Evolutionary conservation across 2,329 filamentous ascomycete genomes (phyloP).

Genomic region (Tolypocladium inflatum): DNA sequence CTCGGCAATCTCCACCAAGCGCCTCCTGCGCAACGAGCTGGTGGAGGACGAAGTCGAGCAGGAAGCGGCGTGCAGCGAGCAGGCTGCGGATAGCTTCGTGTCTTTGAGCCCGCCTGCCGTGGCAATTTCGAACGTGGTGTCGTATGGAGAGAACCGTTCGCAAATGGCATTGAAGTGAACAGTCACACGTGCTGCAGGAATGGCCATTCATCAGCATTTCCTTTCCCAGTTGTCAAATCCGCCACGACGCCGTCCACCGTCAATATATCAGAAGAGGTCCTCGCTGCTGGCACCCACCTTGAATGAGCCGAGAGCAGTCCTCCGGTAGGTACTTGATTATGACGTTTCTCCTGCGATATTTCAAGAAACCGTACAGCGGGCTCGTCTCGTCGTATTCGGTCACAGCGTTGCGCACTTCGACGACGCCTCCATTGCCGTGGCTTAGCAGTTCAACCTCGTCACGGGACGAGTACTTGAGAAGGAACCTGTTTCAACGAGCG

Average conservation of each 20-base stretch:
- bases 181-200: constrained; percentile 62
- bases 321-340: constrained; percentile 89
- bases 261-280: neutral
- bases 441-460: constrained; percentile 77
- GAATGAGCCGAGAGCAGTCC: constrained; percentile 78
- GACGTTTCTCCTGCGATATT: constrained; percentile 82
- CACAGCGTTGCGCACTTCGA: constrained; percentile 72
- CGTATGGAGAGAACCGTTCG: constrained; percentile 73
- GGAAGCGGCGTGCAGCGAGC: constrained; percentile 79
- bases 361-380: constrained; percentile 84
- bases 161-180: constrained; percentile 60
- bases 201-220: constrained; percentile 1
- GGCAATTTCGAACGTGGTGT: constrained; percentile 71
- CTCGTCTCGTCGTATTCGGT: constrained; percentile 73
- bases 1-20: constrained; percentile 88
- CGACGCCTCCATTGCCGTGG: constrained; percentile 70
- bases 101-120: constrained; percentile 74
- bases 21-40: constrained; percentile 66
- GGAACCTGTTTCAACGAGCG: constrained; percentile 56
- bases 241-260: neutral
- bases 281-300: constrained; percentile 60
- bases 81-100: constrained; percentile 76
- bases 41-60: constrained; percentile 78
- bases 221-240: neutral
- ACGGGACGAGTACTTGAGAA: constrained; percentile 82